Evolutionary conservation across 2,329 filamentous ascomycete genomes (phyloP), one percentile per base, ranked within the genome.

Genomic region (Cladosporium sp.): DNA sequence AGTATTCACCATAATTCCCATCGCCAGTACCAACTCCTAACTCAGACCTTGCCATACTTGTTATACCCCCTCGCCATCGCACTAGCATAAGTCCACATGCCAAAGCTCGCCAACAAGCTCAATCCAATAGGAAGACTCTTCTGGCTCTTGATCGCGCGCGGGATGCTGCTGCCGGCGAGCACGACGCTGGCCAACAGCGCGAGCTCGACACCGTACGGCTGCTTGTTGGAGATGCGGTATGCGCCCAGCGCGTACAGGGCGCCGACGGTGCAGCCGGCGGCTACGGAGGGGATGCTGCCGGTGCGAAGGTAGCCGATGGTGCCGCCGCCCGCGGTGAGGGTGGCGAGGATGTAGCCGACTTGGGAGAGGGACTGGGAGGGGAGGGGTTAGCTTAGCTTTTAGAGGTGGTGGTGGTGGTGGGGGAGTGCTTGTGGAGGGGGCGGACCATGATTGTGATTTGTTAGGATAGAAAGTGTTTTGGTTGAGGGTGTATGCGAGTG

Each of bases 131-230:
- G 94, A 61, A 99, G 86, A 0, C 92, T 91, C 85, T 98, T 99
- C 72, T 85, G 84, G 49, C 89, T 86, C 77, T 88, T 91, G 74
- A 99, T 88, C 5, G 93, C 95, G 61, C 95, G 86, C 14, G 95
- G 95, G 67, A 98, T 89, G 1, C 91, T 90, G 49, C 91, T 91
- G 23, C 92, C 93, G 2, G 86, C 94, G 39, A 99, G 85, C 28
- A 98, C 81, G n/a, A 92, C 74, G 0, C 92, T 96, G 5, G 95
- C 95, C 51, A 97, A 83, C 11, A 99, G 85, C n/a, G 90, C 91
- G 51, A 97, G 82, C 79, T 98, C 95, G 71, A 96, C 81, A 68
- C 94, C 95, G 77, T 95, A 97, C 3, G 91, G 77, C 76, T 92
- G 85, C 67, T 85, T 83, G 72, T 88, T 89, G 72, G 90, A 88